Evolutionary conservation across 139 green algal genomes (phyloP), one percentile per base, ranked within the genome.

Genomic region (Coelastrella sp.): DNA sequence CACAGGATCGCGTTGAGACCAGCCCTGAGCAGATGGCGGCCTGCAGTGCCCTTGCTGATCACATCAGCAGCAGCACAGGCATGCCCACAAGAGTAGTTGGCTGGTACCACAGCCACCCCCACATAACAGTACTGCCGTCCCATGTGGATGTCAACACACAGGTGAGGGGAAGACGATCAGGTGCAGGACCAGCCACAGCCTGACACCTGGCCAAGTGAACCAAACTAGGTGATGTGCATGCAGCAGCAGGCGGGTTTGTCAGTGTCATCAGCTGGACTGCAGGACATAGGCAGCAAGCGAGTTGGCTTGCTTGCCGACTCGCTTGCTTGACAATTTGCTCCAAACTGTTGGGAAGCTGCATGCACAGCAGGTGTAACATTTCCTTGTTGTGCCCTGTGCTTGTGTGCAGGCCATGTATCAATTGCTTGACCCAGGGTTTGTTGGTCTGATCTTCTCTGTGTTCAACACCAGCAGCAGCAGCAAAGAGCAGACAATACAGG

Each of bases 101-200:
- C 17, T 98, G 96, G 96, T 98, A 97, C 87, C 96, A 98, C 92
- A 93, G 74, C 58, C 96, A 98, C 91, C 96, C 96, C 10, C 96
- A 98, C 92, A 98, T 98, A 92, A 98, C 96, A 6, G 96, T 97
- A 57, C 92, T 97, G 68, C 94, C 96, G 12, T 94, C 90, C 12
- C 96, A 98, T 74, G 95, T 98, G 61, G 96, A 98, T 86, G 87
- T 98, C 0, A 85, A 90, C 66, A 98, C 96, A 35, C 95, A 97
- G 93, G 93, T 94, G 35, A 49, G 35, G 35, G 35, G 35, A 49
- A 49, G 35, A 49, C 35, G 35, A 49, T 49, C 35, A 49, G 35
- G 35, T 49, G 35, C 35, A 49, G 35, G 35, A 49, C 35, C 35
- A 49, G 35, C 35, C 35, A 49, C 35, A 49, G 35, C 35, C 35